Conservation (phyloP, 208 protist species). For the Wallacemonas sp. region DNA sequence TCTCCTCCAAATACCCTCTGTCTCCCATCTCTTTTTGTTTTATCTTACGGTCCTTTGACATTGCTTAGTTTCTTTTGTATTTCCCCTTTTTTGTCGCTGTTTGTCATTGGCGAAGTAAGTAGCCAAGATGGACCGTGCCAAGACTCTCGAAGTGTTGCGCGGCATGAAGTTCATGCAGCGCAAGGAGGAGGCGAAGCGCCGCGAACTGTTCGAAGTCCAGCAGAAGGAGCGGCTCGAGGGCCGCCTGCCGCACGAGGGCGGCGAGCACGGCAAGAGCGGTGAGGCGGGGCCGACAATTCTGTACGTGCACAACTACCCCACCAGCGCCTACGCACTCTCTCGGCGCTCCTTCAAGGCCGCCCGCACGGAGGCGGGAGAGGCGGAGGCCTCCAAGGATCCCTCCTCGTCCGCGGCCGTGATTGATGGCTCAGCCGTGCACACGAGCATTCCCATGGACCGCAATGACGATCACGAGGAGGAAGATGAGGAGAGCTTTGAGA, state of each 20-base stretch:
- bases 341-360: conserved; percentile 41
- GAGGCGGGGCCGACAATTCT: conserved; percentile 45
- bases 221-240: conserved; percentile 61
- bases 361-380: conserved; percentile 4
- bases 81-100: not conserved
- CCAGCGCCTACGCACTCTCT: conserved; percentile 40
- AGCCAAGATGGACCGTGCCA: conserved; percentile 68
- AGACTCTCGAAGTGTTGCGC: conserved; percentile 81
- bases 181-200: conserved; percentile 84
- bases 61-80: conserved; percentile 7
- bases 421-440: not conserved
- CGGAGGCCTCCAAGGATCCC: not conserved
- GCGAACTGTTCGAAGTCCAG: conserved; percentile 68
- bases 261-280: not conserved
- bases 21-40: too few species aligned
- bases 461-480: not conserved
- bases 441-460: conserved; percentile 1
- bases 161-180: conserved; percentile 94
- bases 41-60: too few species aligned
- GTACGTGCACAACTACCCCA: conserved; percentile 50
- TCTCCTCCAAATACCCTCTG: too few species aligned
- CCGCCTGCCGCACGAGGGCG: conserved; percentile 23
- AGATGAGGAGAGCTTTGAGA: conserved; percentile 21
- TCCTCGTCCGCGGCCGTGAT: not conserved
- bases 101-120: not conserved